These are phyloP conservation scores for Eucalyptus cloeziana DNA, from an alignment of 345 rosid species.

Conservation along the genomic window DNA sequence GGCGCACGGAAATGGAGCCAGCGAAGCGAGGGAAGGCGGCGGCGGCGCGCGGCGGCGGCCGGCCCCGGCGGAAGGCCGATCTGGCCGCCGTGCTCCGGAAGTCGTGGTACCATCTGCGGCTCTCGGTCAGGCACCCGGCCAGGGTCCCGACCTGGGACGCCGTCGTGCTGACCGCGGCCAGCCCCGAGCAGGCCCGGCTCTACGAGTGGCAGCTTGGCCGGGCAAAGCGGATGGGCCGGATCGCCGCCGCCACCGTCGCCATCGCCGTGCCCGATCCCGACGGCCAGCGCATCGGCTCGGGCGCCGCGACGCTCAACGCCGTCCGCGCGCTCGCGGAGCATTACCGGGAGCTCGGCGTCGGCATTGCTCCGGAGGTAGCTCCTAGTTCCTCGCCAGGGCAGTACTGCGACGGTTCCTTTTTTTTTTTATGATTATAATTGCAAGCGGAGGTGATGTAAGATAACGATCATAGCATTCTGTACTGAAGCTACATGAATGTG, in stretches of 20 bases:
- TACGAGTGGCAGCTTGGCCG: constrained; percentile 88
- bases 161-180: constrained; percentile 88
- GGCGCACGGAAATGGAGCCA: neutral
- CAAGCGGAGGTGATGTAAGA: neutral
- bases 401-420: neutral
- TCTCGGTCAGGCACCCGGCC: constrained; percentile 82
- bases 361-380: neutral
- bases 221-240: constrained; percentile 78
- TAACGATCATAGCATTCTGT: neutral
- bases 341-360: constrained; percentile 16
- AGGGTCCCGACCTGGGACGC: constrained; percentile 98
- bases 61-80: constrained; percentile 42
- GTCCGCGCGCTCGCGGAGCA: constrained; percentile 54
- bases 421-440: neutral
- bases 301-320: constrained; percentile 95
- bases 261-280: constrained; percentile 86
- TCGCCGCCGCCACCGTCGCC: constrained; percentile 68
- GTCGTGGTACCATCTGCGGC: constrained; percentile 86
- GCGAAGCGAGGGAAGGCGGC: neutral
- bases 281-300: constrained; percentile 91
- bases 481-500: neutral
- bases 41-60: constrained; percentile 1
- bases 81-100: constrained; percentile 54
- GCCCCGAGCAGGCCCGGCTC: constrained; percentile 91
- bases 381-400: neutral